Evolutionary conservation across 1,139 yeast genomes (phyloP).

Genomic region (Magnusiomyces starmeri): DNA sequence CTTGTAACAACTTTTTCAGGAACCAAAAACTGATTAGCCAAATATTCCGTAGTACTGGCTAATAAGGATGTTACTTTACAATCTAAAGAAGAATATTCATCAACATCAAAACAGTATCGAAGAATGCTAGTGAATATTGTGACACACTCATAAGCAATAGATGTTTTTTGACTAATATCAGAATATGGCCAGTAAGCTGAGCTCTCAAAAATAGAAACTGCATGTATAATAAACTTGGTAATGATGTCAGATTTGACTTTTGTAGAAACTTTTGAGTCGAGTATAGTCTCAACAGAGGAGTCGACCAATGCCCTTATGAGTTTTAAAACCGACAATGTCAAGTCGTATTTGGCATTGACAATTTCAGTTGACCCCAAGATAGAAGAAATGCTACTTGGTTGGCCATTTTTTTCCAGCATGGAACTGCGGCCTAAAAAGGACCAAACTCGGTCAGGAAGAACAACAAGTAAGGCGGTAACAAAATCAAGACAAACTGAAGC

Average conservation of each 20-base stretch:
- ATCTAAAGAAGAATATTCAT: conserved; percentile 37
- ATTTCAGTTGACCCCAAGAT: conserved; percentile 70
- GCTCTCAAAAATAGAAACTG: conserved; percentile 65
- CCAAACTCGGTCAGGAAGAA: conserved; percentile 69
- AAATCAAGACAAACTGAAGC: conserved; percentile 47
- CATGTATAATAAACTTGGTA: conserved; percentile 48
- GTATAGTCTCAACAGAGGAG: conserved; percentile 43
- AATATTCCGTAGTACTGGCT: conserved; percentile 43
- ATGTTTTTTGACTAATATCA: conserved; percentile 49
- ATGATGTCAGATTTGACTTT: conserved; percentile 50
- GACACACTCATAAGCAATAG: conserved; percentile 53
- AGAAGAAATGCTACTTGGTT: conserved; percentile 57
- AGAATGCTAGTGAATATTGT: conserved; percentile 52
- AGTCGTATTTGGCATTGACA: conserved; percentile 56
- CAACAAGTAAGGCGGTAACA: conserved; percentile 42
- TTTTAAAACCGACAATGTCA: conserved; percentile 53
- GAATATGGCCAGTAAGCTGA: conserved; percentile 63
- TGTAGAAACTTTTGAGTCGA: conserved; percentile 32
- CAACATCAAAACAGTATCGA: conserved; percentile 51
- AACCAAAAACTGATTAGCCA: conserved; percentile 52
- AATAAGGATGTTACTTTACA: conserved; percentile 46
- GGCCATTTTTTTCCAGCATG: conserved; percentile 56
- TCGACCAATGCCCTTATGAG: conserved; percentile 49
- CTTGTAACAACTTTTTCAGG: conserved; percentile 47
- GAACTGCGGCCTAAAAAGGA: conserved; percentile 63